Evolutionary conservation across 306 rosid species (phyloP), one percentile per base, ranked within the genome.

Genomic region (Arachis stenosperma): DNA sequence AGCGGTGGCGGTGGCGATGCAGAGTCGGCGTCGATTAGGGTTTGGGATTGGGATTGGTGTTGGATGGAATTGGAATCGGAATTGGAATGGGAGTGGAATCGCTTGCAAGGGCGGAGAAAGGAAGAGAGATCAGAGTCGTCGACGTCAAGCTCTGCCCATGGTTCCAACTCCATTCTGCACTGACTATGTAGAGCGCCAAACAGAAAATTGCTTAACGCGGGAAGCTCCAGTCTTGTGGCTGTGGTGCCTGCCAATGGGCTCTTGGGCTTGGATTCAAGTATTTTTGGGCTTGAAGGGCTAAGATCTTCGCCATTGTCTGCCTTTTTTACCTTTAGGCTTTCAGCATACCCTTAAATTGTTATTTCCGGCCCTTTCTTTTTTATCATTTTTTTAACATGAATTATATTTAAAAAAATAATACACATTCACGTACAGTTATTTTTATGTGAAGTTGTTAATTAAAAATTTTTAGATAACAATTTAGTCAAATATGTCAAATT

Each of bases 61-160:
- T 9, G 9, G 9, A 12, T 0, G 22, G 68, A 2, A 37, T 15
- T 71, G 59, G 58, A 13, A 50, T 46, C 11, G 54, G 53, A 47
- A 7, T 43, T 43, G 55, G 55, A 9, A 36, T 75, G 1, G 42
- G 51, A 71, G 33, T 52, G 73, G 41, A 5, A 65, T 72, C 76
- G 77, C 17, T 69, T 83, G 85, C 88, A 85, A 39, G 85, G 89
- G 67, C 81, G 86, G 72, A 90, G 87, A 61, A 88, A 70, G 14
- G 76, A 9, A 41, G 86, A 78, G 47, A 81, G 75, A 39, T 89
- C 86, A 4, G 90, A 84, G 56, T 89, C 90, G 78, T 88, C 93
- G 2, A 84, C 53, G 76, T 90, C 92, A 5, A 90, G 92, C 2
- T 76, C 80, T 76, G 86, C 93, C 89, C 87, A 87, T 17, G 89